Conservation (phyloP, 768 basidiomycete species). For the Tricholoma terreum region DNA sequence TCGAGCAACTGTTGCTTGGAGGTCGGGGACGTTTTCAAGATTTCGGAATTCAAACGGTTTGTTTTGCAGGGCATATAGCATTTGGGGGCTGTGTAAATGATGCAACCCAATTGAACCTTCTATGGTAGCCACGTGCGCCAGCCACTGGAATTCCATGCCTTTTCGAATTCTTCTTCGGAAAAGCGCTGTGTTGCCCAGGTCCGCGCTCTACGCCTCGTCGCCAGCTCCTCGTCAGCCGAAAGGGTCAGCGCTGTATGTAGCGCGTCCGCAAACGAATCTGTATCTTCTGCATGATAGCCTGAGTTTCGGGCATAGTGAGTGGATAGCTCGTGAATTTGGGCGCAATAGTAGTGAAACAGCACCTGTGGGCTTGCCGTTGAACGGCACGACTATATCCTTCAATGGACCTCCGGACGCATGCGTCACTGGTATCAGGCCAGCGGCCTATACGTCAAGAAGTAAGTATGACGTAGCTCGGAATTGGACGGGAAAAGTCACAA, state of each 20-base stretch:
- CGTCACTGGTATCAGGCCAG: conserved; percentile 87
- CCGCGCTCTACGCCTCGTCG: conserved; percentile 67
- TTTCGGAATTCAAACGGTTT: too few relatives aligned
- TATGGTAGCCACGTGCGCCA: conserved; percentile 36
- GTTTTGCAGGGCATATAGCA: too few relatives aligned
- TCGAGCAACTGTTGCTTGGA: too few relatives aligned
- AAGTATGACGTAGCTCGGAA: not conserved
- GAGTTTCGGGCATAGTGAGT: not conserved
- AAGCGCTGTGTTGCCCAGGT: conserved; percentile 71
- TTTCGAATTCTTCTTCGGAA: conserved; percentile 73
- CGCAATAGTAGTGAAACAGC: conserved; percentile 5
- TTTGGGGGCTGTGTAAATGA: not conserved
- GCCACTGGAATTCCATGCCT: conserved; percentile 65
- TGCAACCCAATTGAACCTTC: not conserved
- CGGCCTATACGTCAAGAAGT: conserved; percentile 54
- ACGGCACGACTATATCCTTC: conserved; percentile 86
- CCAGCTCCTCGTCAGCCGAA: conserved; percentile 48
- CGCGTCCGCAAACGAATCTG: conserved; percentile 62
- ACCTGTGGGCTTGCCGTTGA: conserved; percentile 69
- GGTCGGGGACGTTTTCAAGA: too few relatives aligned
- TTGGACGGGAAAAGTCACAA: conserved; percentile 18
- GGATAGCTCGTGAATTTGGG: not conserved
- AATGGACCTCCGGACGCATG: conserved; percentile 94
- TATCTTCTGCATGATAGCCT: conserved; percentile 79
- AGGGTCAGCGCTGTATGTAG: conserved; percentile 65